Conservation (phyloP, 73 alveolate species). For the Strombidium stylifer region DNA sequence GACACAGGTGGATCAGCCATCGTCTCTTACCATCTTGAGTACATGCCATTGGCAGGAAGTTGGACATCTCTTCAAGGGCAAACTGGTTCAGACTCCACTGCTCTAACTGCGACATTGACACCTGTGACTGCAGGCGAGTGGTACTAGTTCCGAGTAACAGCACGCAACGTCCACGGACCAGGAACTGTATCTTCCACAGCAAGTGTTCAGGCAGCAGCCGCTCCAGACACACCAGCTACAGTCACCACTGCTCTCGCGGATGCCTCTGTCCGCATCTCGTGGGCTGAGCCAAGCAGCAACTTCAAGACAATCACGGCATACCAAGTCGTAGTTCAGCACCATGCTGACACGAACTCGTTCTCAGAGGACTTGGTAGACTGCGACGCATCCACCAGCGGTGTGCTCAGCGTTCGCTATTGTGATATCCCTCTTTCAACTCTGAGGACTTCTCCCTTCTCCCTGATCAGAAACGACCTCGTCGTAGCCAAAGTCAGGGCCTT, state of each 20-base stretch:
- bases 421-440: constrained; percentile 13
- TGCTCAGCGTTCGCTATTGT: not conserved
- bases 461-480: not conserved
- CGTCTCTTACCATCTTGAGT: constrained; percentile 9
- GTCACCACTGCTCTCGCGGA: not conserved
- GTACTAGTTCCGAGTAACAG: constrained; percentile 41
- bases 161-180: constrained; percentile 33
- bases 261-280: constrained; percentile 10
- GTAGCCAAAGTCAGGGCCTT: constrained; percentile 19
- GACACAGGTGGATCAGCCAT: constrained; percentile 31
- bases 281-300: constrained; percentile 36
- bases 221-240: constrained; percentile 19
- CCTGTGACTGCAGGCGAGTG: constrained; percentile 37
- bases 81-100: constrained; percentile 11
- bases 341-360: not conserved
- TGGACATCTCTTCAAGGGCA: not conserved
- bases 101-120: constrained; percentile 18
- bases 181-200: constrained; percentile 2
- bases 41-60: not conserved
- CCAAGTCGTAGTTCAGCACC: not conserved
- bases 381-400: not conserved
- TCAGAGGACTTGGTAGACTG: not conserved
- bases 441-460: constrained; percentile 1
- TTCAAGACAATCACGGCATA: constrained; percentile 14
- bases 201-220: not conserved